phyloP scores from a whole-genome alignment of 495 filamentous ascomycete genomes.

The Letharia lupina region DNA sequence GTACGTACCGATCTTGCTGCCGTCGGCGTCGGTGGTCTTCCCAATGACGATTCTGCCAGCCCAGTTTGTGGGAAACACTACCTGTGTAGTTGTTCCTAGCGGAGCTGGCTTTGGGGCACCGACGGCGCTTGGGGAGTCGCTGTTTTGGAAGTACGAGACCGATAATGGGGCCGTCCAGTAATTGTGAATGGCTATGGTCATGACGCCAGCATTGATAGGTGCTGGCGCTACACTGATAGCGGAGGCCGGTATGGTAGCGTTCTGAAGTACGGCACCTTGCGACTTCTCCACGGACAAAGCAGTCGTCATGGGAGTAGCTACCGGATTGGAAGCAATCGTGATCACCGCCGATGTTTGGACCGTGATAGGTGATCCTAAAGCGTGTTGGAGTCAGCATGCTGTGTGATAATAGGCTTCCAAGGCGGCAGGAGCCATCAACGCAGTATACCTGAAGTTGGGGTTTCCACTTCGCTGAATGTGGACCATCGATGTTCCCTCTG shows the following conservation, averaged over 20 bases:
- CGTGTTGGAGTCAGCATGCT: not conserved
- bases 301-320: not conserved
- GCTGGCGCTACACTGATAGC: conserved; percentile 10
- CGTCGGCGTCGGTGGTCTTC: conserved; percentile 13
- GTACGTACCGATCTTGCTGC: conserved; percentile 20
- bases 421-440: not conserved
- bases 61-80: conserved; percentile 22
- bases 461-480: not conserved
- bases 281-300: not conserved
- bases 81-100: conserved; percentile 14
- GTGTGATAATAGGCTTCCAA: not conserved
- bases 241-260: conserved; percentile 10
- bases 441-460: not conserved
- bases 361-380: not conserved
- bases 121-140: conserved; percentile 7
- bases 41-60: conserved; percentile 23
- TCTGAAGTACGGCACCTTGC: conserved; percentile 2
- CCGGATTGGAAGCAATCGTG: not conserved
- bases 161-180: conserved; percentile 15
- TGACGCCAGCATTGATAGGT: conserved; percentile 13
- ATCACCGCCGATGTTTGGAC: not conserved
- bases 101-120: conserved; percentile 6
- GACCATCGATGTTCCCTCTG: conserved; percentile 1
- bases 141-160: conserved; percentile 15
- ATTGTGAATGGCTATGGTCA: conserved; percentile 16